Evolutionary conservation across 345 rosid genomes (phyloP), one percentile per base, ranked within the genome.

Genomic region (Aquilaria sinensis): DNA sequence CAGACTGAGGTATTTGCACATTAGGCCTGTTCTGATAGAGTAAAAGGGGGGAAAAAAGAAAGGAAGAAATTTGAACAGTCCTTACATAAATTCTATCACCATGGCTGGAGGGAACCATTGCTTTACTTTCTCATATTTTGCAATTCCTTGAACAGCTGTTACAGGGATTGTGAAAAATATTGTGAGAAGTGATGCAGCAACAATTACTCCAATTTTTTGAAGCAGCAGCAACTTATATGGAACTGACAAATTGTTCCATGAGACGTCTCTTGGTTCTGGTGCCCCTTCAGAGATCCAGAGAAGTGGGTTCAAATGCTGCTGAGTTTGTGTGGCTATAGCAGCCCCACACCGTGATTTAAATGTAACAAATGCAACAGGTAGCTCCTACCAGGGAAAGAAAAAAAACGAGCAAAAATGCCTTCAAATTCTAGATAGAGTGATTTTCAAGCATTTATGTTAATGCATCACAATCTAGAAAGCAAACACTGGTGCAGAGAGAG

Each of bases 121-220:
- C 80, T 80, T 86, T 23, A 93, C 78, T 69, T 88, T 93, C 79
- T 93, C 97, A 61, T 77, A 80, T 64, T 78, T 86, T 54, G 92
- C 97, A 15, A 93, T 88, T 72, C 98, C 97, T 73, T 90, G 98
- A 68, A 93, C 97, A 58, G 96, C 95, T 55, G 97, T 81, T 58
- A 88, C 97, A 6, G 92, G 96, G 75, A 86, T 81, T 61, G 96
- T 89, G 72, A 93, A 88, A 85, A 93, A 93, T 61, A 88, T 58
- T 16, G 94, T 86, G 47, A 86, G 92, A 64, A 90, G 76, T 30
- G 92, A 73, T 31, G 96, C 90, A 59, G 80, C 89, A 77, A 88
- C 77, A 54, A 90, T 53, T 58, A 83, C 96, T 57, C 83, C 87
- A 10, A 82, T 75, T 71, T 83, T 88, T 81, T 77, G 58, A 63